A percentile compares a stretch with the other conserved stretches of the same genome.
Conservation (phyloP, 2,329 filamentous ascomycete species). For the Alternaria dauci region DNA sequence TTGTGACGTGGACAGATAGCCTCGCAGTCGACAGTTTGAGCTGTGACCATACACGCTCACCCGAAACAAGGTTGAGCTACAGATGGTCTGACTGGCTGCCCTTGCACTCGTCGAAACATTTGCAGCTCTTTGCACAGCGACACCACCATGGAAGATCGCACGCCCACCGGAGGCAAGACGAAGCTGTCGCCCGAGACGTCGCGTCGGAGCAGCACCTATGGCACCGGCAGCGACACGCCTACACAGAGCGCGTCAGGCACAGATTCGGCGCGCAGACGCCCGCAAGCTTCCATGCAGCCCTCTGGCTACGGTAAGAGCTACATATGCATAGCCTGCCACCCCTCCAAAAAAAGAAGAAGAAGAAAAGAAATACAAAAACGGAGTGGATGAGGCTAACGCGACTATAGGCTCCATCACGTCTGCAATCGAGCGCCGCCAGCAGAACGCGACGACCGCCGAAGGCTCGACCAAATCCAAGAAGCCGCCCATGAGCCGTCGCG, state of each 20-base stretch:
- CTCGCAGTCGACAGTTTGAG: conserved; percentile 9
- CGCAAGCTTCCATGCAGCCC: conserved; percentile 37
- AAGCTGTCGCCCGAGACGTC: conserved; percentile 34
- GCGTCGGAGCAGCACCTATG: conserved; percentile 39
- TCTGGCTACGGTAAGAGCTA: conserved; percentile 46
- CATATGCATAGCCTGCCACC: neutral
- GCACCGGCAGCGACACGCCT: conserved; percentile 31
- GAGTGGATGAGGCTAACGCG: conserved; percentile 14
- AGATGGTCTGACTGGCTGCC: conserved; percentile 7
- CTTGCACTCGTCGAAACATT: conserved; percentile 15
- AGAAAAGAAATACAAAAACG: too few species aligned
- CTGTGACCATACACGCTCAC: conserved; percentile 16
- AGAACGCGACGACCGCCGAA: conserved; percentile 32
- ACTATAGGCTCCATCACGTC: conserved; percentile 47
- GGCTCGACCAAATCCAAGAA: conserved; percentile 65
- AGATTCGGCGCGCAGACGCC: conserved; percentile 44
- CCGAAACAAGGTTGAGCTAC: conserved; percentile 16
- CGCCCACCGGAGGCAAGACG: conserved; percentile 34
- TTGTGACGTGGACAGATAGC: conserved; percentile 28
- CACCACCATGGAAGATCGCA: conserved; percentile 43
- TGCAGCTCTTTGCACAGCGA: conserved; percentile 16
- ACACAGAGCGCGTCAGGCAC: conserved; percentile 28
- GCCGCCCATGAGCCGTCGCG: conserved; percentile 74
- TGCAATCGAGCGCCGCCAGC: conserved; percentile 42
- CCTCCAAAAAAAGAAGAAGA: too few species aligned